Evolutionary conservation across 2,329 filamentous ascomycete species (phyloP).

Genomic region (Aspergillus pseudoglaucus): DNA sequence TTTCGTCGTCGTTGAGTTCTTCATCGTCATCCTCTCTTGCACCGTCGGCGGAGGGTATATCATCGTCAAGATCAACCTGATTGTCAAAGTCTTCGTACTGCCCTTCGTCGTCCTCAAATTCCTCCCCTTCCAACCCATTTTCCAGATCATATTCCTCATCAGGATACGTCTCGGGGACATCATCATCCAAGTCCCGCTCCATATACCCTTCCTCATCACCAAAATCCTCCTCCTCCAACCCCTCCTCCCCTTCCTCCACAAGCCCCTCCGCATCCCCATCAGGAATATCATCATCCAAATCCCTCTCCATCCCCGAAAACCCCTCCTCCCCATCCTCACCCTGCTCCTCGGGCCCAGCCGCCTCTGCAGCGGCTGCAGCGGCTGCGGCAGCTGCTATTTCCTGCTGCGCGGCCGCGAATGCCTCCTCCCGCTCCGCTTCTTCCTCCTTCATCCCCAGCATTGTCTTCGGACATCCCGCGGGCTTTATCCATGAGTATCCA

Average conservation of each 20-base stretch:
- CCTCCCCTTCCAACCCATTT: conserved; percentile 33
- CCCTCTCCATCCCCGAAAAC: conserved; percentile 33
- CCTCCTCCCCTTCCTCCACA: conserved; percentile 40
- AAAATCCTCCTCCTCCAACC: conserved; percentile 47
- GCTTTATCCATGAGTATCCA: conserved; percentile 83
- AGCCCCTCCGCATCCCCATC: conserved; percentile 36
- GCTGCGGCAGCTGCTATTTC: conserved; percentile 66
- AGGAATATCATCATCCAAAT: conserved; percentile 43
- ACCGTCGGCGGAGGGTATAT: conserved; percentile 51
- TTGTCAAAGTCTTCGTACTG: conserved; percentile 29
- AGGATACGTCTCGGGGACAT: conserved; percentile 59
- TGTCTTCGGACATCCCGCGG: conserved; percentile 81
- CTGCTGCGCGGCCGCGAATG: conserved; percentile 65
- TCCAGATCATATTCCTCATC: conserved; percentile 39
- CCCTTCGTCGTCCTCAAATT: conserved; percentile 25
- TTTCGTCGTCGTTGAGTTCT: not conserved
- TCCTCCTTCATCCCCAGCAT: conserved; percentile 87
- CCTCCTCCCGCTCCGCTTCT: conserved; percentile 78
- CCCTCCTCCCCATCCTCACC: conserved; percentile 34
- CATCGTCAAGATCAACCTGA: conserved; percentile 50
- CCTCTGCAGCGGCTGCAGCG: conserved; percentile 54
- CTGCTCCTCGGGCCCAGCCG: conserved; percentile 31
- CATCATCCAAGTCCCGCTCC: conserved; percentile 63
- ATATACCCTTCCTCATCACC: conserved; percentile 46
- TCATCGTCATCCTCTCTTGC: not conserved